Evolutionary conservation across 148 eudicot species (phyloP).

Genomic region (Fagopyrum homotropicum): DNA sequence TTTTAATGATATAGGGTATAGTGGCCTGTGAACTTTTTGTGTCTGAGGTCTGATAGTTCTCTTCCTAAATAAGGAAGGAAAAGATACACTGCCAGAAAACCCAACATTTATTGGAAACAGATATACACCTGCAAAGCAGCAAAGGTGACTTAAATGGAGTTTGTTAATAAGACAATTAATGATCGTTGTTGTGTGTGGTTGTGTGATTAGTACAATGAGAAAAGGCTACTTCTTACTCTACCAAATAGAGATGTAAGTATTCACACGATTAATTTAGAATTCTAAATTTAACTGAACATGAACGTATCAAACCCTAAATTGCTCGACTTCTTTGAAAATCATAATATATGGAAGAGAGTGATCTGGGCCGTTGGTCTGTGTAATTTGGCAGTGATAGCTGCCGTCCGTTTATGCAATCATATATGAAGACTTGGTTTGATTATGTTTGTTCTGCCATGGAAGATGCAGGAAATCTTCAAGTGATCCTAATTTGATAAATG

Average conservation of each 20-base stretch:
- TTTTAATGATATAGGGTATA: background rate
- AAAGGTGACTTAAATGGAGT: constrained; percentile 13
- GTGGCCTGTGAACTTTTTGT: background rate
- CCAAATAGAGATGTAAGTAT: background rate
- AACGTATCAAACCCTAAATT: too few species aligned
- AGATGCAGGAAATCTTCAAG: background rate
- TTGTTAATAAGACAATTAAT: constrained; percentile 5
- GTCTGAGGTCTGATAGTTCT: constrained; percentile 8
- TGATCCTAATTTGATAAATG: background rate
- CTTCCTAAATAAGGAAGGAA: constrained; percentile 12
- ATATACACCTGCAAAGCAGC: background rate
- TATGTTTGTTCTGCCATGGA: background rate
- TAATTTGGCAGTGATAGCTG: background rate
- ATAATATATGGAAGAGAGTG: background rate
- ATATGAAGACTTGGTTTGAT: background rate
- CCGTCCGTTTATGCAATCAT: background rate
- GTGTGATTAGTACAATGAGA: constrained; percentile 4
- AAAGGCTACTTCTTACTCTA: background rate
- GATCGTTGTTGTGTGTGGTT: constrained; percentile 3
- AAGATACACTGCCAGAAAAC: constrained; percentile 12
- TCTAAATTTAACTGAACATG: too few species aligned
- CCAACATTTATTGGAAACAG: constrained; percentile 12
- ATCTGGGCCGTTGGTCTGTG: background rate
- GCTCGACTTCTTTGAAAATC: too few species aligned
- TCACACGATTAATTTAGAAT: too few species aligned